A percentile compares a stretch with the other conserved stretches of the same genome.
phyloP scores from a whole-genome alignment of 805 yeast species.

The Spathaspora sp. region DNA sequence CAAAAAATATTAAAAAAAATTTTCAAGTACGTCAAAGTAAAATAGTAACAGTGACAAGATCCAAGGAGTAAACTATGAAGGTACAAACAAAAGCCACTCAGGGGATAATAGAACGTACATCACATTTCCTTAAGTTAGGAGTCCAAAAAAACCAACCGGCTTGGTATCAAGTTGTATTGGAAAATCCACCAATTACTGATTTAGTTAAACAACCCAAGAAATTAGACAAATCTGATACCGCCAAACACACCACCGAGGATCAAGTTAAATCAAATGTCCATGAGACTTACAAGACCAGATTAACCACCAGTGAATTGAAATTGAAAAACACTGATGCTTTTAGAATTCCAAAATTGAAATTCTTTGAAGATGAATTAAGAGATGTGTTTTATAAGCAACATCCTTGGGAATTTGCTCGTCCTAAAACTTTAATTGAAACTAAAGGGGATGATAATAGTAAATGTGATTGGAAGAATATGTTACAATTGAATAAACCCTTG shows the following conservation, averaged over 20 bases:
- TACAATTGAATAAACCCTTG: constrained; percentile 67
- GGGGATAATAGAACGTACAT: constrained; percentile 69
- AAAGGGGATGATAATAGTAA: constrained; percentile 52
- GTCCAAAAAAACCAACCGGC: constrained; percentile 71
- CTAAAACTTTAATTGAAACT: constrained; percentile 78
- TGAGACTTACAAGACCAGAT: constrained; percentile 45
- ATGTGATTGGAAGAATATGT: constrained; percentile 75
- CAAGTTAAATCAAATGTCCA: not conserved
- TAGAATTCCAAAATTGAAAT: constrained; percentile 51
- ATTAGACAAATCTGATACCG: constrained; percentile 3
- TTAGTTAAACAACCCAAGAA: constrained; percentile 42
- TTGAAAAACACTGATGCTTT: constrained; percentile 40
- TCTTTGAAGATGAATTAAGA: constrained; percentile 79
- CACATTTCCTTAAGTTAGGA: constrained; percentile 70
- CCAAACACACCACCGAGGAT: not conserved
- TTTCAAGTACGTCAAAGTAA: not conserved
- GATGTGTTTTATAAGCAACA: constrained; percentile 83
- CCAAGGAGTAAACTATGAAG: constrained; percentile 45
- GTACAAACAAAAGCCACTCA: constrained; percentile 67
- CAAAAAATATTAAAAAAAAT: not conserved
- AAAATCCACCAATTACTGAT: constrained; percentile 73
- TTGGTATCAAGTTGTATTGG: constrained; percentile 85
- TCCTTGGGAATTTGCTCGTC: constrained; percentile 97
- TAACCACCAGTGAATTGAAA: constrained; percentile 29
- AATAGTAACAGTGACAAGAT: not conserved